Percentiles rank a stretch among this genome's conserved stretches.
phyloP scores from a whole-genome alignment of 768 basidiomycete genomes.

The Clitopilus hobsonii region DNA sequence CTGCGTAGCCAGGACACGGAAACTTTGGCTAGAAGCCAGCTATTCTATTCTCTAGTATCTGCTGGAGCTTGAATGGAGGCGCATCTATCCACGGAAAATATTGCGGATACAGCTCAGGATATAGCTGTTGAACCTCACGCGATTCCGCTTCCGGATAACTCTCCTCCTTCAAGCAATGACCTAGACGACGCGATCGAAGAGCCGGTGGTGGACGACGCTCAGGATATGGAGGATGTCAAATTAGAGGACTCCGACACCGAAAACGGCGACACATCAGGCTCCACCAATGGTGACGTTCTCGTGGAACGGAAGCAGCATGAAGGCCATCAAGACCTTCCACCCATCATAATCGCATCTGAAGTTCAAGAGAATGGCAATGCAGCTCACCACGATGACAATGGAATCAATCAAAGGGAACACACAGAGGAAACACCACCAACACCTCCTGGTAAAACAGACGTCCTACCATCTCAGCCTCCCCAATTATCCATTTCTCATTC shows the following conservation, averaged over 20 bases:
- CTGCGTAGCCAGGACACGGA: neutral
- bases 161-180: neutral
- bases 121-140: neutral
- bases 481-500: neutral
- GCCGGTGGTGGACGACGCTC: neutral
- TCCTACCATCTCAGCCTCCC: neutral
- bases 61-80: neutral
- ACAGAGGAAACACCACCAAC: neutral
- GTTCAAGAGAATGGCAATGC: no score
- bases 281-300: neutral
- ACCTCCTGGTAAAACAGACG: neutral
- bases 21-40: neutral
- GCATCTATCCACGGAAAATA: neutral
- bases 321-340: neutral
- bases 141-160: conserved; percentile 4
- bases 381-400: neutral
- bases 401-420: no score
- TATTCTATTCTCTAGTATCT: neutral
- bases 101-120: neutral
- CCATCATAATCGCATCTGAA: neutral
- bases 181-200: neutral
- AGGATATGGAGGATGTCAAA: conserved; percentile 5
- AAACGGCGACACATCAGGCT: neutral
- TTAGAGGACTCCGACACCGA: neutral
- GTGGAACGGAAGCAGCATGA: neutral